Percentiles rank a stretch among this genome's conserved stretches.
phyloP scores from a whole-genome alignment of 2,329 filamentous ascomycete species.

The Aspergillus spinulosporus region DNA sequence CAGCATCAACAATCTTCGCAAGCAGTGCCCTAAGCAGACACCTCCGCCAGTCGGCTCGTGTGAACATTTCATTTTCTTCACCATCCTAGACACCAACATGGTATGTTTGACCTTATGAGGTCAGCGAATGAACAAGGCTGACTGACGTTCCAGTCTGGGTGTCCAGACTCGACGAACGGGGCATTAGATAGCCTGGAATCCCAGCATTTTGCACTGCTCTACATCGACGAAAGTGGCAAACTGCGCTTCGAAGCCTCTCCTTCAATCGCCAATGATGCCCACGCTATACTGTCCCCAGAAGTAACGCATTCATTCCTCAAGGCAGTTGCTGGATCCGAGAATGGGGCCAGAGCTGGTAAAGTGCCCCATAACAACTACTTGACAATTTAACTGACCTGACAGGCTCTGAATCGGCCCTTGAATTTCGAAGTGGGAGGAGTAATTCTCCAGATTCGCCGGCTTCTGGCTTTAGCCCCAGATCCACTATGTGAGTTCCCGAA shows the following conservation, averaged over 20 bases:
- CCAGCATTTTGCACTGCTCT: conserved; percentile 36
- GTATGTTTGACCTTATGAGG: not conserved
- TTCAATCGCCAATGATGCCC: conserved; percentile 31
- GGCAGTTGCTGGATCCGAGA: conserved; percentile 31
- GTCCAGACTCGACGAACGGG: conserved; percentile 26
- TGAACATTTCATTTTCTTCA: no score
- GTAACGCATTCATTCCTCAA: conserved; percentile 33
- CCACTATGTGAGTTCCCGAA: conserved; percentile 12
- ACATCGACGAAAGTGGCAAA: conserved; percentile 33
- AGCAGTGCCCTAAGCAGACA: not conserved
- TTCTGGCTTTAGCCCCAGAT: conserved; percentile 11
- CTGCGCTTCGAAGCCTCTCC: conserved; percentile 33
- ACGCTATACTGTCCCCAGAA: conserved; percentile 30
- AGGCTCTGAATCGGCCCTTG: conserved; percentile 9
- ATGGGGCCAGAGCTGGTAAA: conserved; percentile 24
- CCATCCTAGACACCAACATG: not conserved
- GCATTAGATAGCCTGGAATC: conserved; percentile 25
- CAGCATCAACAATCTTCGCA: not conserved
- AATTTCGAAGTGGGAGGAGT: conserved; percentile 17
- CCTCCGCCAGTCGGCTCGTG: not conserved
- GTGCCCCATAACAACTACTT: not conserved
- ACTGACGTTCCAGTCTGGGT: conserved; percentile 17
- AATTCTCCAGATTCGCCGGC: conserved; percentile 21
- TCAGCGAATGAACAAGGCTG: not conserved
- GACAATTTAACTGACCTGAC: conserved; percentile 1